Percentiles rank a stretch among this genome's conserved stretches.
Evolutionary conservation across 2,329 filamentous ascomycete species (phyloP).

Genomic region (Claviceps capensis): DNA sequence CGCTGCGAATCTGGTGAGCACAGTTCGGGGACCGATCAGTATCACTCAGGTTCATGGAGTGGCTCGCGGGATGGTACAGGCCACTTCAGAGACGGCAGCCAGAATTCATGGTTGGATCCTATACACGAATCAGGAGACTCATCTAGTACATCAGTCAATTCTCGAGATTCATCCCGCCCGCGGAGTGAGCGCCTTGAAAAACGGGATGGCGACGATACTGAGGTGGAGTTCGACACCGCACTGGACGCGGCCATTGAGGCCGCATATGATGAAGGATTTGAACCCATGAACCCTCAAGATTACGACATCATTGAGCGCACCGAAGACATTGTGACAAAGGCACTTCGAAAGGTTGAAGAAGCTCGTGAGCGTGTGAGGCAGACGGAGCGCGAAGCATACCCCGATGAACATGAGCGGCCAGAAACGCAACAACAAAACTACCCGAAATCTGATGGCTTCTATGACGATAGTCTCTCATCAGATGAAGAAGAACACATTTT

Average conservation of each 20-base stretch:
- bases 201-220: constrained; percentile 56
- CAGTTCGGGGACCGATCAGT: constrained; percentile 3
- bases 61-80: constrained; percentile 11
- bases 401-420: constrained; percentile 12
- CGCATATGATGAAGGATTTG: constrained; percentile 84
- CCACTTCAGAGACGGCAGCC: constrained; percentile 49
- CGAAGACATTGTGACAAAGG: constrained; percentile 36
- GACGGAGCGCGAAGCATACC: constrained; percentile 52
- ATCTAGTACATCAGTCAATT: constrained; percentile 61
- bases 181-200: constrained; percentile 56
- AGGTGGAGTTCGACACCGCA: constrained; percentile 86
- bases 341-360: constrained; percentile 54
- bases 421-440: constrained; percentile 17
- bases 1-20: constrained; percentile 6
- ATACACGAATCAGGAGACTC: constrained; percentile 84
- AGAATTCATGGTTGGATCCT: constrained; percentile 85
- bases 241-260: constrained; percentile 92
- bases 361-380: constrained; percentile 65
- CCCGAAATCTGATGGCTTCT: constrained; percentile 37
- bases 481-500: constrained; percentile 65
- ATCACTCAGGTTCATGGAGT: constrained; percentile 11
- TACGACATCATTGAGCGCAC: constrained; percentile 21
- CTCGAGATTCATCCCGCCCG: constrained; percentile 58
- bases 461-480: constrained; percentile 45
- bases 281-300: constrained; percentile 48